A percentile compares a stretch with the other conserved stretches of the same genome.
Evolutionary conservation across 495 filamentous ascomycete species (phyloP).

Genomic region (Penicillium taxi): DNA sequence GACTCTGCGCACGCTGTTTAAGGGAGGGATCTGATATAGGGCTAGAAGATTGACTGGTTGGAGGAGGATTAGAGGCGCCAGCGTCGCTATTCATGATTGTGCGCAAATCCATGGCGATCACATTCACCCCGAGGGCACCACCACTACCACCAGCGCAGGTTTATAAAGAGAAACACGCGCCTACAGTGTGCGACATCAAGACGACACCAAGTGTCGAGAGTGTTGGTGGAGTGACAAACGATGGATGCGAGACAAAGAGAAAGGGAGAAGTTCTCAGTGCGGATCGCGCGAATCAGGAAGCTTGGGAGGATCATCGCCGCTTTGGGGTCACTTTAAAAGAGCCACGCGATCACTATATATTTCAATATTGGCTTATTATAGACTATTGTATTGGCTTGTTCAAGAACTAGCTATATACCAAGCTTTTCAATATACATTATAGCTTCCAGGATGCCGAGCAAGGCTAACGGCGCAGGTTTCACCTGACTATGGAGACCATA

Average conservation of each 20-base stretch:
- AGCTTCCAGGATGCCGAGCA: no score
- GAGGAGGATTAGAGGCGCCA: conserved; percentile 24
- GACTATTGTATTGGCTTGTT: no score
- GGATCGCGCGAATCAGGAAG: conserved; percentile 13
- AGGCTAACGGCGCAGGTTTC: no score
- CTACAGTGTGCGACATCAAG: conserved; percentile 19
- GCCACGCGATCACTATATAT: neutral
- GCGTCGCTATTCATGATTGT: conserved; percentile 47
- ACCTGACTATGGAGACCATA: no score
- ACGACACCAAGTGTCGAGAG: conserved; percentile 7
- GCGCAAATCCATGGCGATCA: conserved; percentile 45
- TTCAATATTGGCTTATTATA: neutral
- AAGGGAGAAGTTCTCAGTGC: conserved; percentile 21
- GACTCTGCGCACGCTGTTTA: conserved; percentile 25
- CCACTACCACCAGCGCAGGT: conserved; percentile 17
- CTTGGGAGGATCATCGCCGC: conserved; percentile 14
- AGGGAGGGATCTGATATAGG: conserved; percentile 19
- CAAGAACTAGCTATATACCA: no score
- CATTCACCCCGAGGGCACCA: conserved; percentile 13
- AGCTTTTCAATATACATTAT: no score
- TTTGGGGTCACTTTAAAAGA: conserved; percentile 8
- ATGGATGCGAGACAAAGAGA: conserved; percentile 15
- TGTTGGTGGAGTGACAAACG: conserved; percentile 10
- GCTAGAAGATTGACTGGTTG: conserved; percentile 20
- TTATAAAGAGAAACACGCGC: conserved; percentile 12